A percentile compares a stretch with the other conserved stretches of the same genome.
phyloP scores from a whole-genome alignment of 2,329 filamentous ascomycete genomes.

The Cercospora berteroae region DNA sequence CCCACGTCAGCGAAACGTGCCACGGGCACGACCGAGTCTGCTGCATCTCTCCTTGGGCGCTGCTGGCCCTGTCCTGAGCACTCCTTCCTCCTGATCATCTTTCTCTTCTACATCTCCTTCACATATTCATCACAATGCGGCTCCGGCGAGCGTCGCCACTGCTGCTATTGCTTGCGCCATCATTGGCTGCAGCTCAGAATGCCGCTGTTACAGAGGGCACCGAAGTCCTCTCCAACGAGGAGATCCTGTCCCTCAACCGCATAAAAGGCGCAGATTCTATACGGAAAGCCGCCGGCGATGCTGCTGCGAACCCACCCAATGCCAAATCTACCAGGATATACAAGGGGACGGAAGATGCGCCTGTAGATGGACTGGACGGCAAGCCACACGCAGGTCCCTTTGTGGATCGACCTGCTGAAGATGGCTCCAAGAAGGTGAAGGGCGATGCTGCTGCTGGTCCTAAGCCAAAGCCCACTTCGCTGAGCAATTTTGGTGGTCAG shows the following conservation, averaged over 20 bases:
- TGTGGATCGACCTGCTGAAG: constrained; percentile 54
- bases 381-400: constrained; percentile 87
- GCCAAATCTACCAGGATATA: constrained; percentile 36
- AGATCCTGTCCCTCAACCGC: constrained; percentile 29
- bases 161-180: constrained; percentile 57
- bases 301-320: constrained; percentile 25
- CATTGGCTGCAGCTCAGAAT: constrained; percentile 53
- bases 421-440: constrained; percentile 24
- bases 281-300: constrained; percentile 17
- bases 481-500: constrained; percentile 36
- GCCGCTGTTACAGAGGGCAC: constrained; percentile 14
- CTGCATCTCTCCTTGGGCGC: background rate
- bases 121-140: constrained; percentile 53
- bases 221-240: constrained; percentile 28
- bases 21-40: background rate
- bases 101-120: background rate
- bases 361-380: constrained; percentile 88
- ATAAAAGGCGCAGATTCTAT: constrained; percentile 13
- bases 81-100: background rate
- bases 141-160: constrained; percentile 51
- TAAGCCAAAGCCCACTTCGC: constrained; percentile 37
- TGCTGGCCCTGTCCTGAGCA: background rate
- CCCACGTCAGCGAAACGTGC: constrained; percentile 16
- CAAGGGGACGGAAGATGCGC: constrained; percentile 71
- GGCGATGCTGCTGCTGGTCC: constrained; percentile 32